Evolutionary conservation across 768 basidiomycete species (phyloP), one percentile per base, ranked within the genome.

Genomic region (Boletus tomentosulus): DNA sequence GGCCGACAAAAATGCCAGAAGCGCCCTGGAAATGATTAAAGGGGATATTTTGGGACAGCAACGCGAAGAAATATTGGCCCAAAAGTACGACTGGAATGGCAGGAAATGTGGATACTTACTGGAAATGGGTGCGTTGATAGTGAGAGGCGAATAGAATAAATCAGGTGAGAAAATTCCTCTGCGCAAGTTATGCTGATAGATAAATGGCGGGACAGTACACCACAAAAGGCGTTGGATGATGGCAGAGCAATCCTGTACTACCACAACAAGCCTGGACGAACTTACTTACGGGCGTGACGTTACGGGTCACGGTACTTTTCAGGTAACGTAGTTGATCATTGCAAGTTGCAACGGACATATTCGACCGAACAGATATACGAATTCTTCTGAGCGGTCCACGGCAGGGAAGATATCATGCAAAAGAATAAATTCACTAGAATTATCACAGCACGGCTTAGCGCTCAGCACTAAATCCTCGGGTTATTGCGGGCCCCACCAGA

Each of bases 281-380:
- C 69, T 63, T 70, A 70, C 69, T 70, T 72, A 69, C 66, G 42
- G 31, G 58, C 57, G 69, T 70, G 69, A 70, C 71, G 69, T 71
- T 66, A 62, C 67, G 16, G n/a, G 69, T 70, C 69, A 70, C 69
- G 54, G 48, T 47, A 60, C 69, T 34, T 50, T 67, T 66, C 62
- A 56, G 54, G 64, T 67, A 66, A 66, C 55, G 66, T 67, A 66
- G 64, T 67, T 66, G 64, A 66, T 66, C 64, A 66, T 67, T 65
- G 64, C 56, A 50, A 54, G 19, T 19, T 19, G 1, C 33, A 7
- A 3, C 41, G 51, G 57, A 30, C 39, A 65, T 50, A 39, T 53
- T 65, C 55, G 44, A 54, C 53, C 43, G 48, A 57, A 15, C 35
- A 43, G 30, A 45, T 12, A 35, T 25, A 24, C 30, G 4, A 5